Conservation (phyloP, 1,284 basidiomycete species). For the Anthracocystis panici-leucophaei region DNA sequence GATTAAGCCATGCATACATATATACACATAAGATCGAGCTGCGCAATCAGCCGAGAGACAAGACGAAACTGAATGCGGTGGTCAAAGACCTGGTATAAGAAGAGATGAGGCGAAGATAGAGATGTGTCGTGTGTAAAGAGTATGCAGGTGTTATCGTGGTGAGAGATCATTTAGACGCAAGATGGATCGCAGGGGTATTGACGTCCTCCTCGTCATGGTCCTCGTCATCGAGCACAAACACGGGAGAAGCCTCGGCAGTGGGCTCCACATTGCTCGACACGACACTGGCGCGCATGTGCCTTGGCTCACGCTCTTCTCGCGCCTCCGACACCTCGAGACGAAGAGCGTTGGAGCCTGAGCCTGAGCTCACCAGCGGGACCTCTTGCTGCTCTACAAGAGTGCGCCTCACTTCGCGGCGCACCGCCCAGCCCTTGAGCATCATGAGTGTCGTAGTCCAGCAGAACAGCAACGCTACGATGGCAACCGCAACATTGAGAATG, state of each 20-base stretch:
- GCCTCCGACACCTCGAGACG: slow-evolving; percentile 13
- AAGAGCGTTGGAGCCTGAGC: slow-evolving; percentile 7
- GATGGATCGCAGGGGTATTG: not conserved
- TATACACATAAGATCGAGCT: not conserved
- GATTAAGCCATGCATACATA: not conserved
- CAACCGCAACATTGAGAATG: slow-evolving; percentile 63
- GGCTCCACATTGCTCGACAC: not conserved
- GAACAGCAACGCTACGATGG: slow-evolving; percentile 61
- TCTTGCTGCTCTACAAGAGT: slow-evolving; percentile 2
- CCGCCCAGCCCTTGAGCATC: slow-evolving; percentile 64
- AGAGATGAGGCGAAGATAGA: not conserved
- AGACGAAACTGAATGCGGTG: not conserved
- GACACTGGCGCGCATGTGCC: slow-evolving; percentile 35
- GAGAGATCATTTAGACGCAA: not conserved
- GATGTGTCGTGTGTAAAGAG: not conserved
- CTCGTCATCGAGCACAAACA: slow-evolving; percentile 51
- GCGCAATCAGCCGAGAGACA: not conserved
- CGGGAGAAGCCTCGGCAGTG: slow-evolving; percentile 14
- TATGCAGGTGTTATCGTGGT: not conserved
- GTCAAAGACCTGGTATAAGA: slow-evolving; percentile 17
- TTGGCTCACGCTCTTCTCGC: slow-evolving; percentile 14
- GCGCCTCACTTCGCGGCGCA: slow-evolving; percentile 43
- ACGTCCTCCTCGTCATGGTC: slow-evolving; percentile 31
- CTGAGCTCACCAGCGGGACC: not conserved
- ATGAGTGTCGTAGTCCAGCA: slow-evolving; percentile 59